Conservation (phyloP, 2,329 filamentous ascomycete genomes). For the Xylariomycetidae sp. region DNA sequence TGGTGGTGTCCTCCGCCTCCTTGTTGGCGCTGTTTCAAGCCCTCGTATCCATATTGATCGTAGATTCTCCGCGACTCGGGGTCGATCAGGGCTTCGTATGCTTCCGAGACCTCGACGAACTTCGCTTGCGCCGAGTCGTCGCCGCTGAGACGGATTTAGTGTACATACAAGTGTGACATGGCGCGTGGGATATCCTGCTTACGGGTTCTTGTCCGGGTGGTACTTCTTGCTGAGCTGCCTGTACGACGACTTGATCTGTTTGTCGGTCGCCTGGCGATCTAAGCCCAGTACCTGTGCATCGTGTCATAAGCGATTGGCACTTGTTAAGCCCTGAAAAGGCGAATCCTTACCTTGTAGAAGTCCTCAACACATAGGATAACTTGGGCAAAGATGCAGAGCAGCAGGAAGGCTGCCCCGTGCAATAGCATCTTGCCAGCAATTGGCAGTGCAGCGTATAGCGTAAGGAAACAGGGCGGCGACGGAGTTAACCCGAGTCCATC, state of each 20-base stretch:
- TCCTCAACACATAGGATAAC: conserved; percentile 58
- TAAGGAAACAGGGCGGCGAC: neutral
- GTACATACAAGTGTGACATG: neutral
- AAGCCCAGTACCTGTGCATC: conserved; percentile 73
- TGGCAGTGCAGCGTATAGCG: conserved; percentile 3
- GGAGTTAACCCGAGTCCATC: too few relatives aligned
- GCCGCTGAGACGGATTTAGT: conserved; percentile 43
- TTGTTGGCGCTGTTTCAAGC: conserved; percentile 75
- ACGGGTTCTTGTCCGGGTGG: conserved; percentile 98
- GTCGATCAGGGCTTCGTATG: conserved; percentile 86
- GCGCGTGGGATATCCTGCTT: conserved; percentile 31
- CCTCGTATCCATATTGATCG: conserved; percentile 90
- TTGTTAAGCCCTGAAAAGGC: neutral
- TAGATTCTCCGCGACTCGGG: conserved; percentile 79
- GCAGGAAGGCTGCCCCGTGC: conserved; percentile 40
- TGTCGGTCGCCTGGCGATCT: conserved; percentile 70
- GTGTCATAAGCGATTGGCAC: conserved; percentile 4
- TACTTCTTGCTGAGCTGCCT: conserved; percentile 88
- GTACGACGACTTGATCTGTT: conserved; percentile 91
- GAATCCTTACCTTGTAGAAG: conserved; percentile 63
- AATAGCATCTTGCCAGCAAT: conserved; percentile 51
- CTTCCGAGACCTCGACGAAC: conserved; percentile 90
- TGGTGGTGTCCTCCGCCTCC: conserved; percentile 57
- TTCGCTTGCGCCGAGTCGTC: conserved; percentile 77
- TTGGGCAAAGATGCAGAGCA: conserved; percentile 49